Evolutionary conservation across 2,329 filamentous ascomycete species (phyloP), one percentile per base, ranked within the genome.

Genomic region (Dendrostoma leiphaemia): DNA sequence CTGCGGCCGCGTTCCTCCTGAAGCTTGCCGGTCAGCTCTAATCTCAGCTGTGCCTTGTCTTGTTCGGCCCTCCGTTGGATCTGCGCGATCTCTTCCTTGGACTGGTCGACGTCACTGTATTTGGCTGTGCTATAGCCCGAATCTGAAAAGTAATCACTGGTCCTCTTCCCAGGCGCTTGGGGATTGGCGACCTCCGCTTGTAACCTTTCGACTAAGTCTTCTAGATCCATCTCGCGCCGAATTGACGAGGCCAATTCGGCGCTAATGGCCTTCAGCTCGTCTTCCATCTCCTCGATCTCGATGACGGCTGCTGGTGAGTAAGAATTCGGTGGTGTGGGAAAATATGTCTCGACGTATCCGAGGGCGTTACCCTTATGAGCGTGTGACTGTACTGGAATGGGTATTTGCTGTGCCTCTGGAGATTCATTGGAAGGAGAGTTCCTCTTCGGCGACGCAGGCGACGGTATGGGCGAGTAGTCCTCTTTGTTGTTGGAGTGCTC

Each of bases 121-220:
- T 91, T 89, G 50, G 90, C 81, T 1, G 91, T 93, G 69, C 91
- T 93, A 54, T 90, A 88, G 29, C 94, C 94, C 6, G 92, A 96
- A 69, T 99, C 94, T 2, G 94, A 99, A 69, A 94, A 99, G 74
- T 99, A 97, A 72, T 99, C 94, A 72, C 94, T 97, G 9, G 90
- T 95, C 57, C 93, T 83, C 68, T 89, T 88, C 59, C 82, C 85
- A 26, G 80, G 64, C 62, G 76, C 67, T 69, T 78, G 72, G 65
- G 79, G 66, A 71, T 84, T 79, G 69, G 78, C 80, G 59, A 80
- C 79, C 65, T 97, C 91, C n/a, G 84, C 76, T 68, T 97, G 92
- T 62, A 96, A 75, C 54, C 89, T 81, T 61, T 99, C 94, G 1
- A 97, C 86, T 44, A 97, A 79, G 69, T 99, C 94, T 71, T 99